Evolutionary conservation across 345 rosid genomes (phyloP).

Genomic region (Zanthoxylum bungeanum): DNA sequence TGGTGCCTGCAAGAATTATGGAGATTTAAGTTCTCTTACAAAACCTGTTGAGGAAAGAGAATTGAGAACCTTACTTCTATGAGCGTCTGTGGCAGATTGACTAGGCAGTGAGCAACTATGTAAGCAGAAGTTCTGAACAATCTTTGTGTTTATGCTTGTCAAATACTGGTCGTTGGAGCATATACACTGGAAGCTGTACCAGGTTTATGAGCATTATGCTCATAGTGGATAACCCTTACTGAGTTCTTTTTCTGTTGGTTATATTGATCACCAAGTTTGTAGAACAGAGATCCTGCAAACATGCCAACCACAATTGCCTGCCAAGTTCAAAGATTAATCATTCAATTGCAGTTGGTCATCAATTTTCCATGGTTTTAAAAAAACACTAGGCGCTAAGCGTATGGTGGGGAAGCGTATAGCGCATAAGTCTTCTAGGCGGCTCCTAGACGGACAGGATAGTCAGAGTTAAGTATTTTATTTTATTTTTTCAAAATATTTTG

Average conservation of each 20-base stretch:
- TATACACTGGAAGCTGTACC: constrained; percentile 34
- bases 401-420: too few relatives aligned
- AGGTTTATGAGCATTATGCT: constrained; percentile 35
- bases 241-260: constrained; percentile 40
- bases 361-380: too few relatives aligned
- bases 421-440: too few relatives aligned
- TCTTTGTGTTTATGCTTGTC: constrained; percentile 34
- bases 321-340: constrained; percentile 8
- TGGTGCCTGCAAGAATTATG: constrained; percentile 26
- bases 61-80: constrained; percentile 18
- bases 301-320: constrained; percentile 29
- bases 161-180: constrained; percentile 34
- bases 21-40: constrained; percentile 8
- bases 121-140: constrained; percentile 36
- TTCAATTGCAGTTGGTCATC: constrained; percentile 6
- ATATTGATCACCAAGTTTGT: constrained; percentile 27
- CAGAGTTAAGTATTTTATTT: too few relatives aligned
- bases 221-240: constrained; percentile 32
- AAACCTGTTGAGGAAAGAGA: neutral
- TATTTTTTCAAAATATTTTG: too few relatives aligned
- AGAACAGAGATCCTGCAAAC: constrained; percentile 30
- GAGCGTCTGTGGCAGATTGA: constrained; percentile 36
- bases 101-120: constrained; percentile 29
- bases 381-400: too few relatives aligned
- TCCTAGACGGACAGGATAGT: too few relatives aligned